A percentile compares a stretch with the other conserved stretches of the same genome.
Conservation (phyloP, 1,284 basidiomycete genomes). For the Irpex lacteus region DNA sequence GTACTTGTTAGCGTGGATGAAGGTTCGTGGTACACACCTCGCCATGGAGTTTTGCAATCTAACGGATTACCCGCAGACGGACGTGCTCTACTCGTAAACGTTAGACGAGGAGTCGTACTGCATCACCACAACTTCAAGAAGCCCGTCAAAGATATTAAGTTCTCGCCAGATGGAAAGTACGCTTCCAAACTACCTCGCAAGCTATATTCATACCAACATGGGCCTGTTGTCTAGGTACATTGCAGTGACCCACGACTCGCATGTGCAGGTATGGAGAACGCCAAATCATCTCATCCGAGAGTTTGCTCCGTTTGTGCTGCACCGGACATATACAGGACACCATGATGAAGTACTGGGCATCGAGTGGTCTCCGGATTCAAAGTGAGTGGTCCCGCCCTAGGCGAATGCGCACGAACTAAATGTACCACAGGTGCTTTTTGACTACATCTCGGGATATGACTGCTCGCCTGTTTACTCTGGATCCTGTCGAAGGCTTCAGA, state of each 20-base stretch:
- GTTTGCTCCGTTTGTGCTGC: constrained; percentile 93
- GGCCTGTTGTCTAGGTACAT: constrained; percentile 62
- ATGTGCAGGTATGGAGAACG: constrained; percentile 95
- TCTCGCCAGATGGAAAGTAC: constrained; percentile 91
- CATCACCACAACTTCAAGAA: constrained; percentile 96
- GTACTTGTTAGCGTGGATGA: constrained; percentile 92
- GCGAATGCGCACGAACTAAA: background rate
- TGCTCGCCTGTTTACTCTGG: constrained; percentile 87
- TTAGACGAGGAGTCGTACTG: constrained; percentile 77
- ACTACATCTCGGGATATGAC: constrained; percentile 98
- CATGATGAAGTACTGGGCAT: constrained; percentile 92
- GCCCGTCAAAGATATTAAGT: constrained; percentile 81
- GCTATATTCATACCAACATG: background rate
- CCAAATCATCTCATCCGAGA: constrained; percentile 92
- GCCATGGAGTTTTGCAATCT: background rate
- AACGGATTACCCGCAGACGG: constrained; percentile 57
- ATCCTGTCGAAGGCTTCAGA: constrained; percentile 89
- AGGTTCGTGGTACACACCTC: constrained; percentile 44
- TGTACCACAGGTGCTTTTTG: constrained; percentile 77
- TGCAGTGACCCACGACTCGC: constrained; percentile 87
- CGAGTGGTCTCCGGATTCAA: constrained; percentile 89
- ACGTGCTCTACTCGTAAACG: constrained; percentile 85
- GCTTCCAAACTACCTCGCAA: constrained; percentile 27
- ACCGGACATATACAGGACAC: constrained; percentile 95
- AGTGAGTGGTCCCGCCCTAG: constrained; percentile 45